These are phyloP conservation scores for Turnera subulata DNA, from an alignment of 345 rosid species.

Conservation along the genomic window DNA sequence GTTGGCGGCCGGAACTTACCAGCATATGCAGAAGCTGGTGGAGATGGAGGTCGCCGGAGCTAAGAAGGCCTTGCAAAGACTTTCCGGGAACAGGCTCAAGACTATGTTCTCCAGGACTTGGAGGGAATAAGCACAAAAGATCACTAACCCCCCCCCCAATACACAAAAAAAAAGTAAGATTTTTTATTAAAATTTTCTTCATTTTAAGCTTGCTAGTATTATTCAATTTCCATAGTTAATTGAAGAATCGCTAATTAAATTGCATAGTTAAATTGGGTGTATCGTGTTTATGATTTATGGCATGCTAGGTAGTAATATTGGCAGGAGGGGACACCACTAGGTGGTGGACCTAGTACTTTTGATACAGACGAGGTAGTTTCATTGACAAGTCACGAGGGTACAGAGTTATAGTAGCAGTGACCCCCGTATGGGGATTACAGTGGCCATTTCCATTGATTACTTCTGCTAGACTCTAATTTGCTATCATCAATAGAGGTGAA, in stretches of 20 bases:
- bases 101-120: conserved; percentile 57
- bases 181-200: neutral
- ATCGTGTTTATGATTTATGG: too few relatives aligned
- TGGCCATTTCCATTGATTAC: too few relatives aligned
- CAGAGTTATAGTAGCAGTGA: too few relatives aligned
- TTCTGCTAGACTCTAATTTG: too few relatives aligned
- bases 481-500: too few relatives aligned
- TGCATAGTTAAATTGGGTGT: too few relatives aligned
- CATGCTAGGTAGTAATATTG: neutral
- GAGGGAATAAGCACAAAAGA: conserved; percentile 48
- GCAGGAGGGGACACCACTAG: neutral
- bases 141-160: conserved; percentile 38
- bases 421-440: too few relatives aligned
- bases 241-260: neutral
- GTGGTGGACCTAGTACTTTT: neutral
- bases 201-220: conserved; percentile 7
- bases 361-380: neutral
- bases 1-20: conserved; percentile 53
- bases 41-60: conserved; percentile 70
- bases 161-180: conserved; percentile 32
- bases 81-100: conserved; percentile 54
- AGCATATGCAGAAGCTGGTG: conserved; percentile 45
- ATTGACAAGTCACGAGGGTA: neutral
- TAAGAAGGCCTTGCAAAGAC: conserved; percentile 57
- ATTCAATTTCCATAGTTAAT: neutral